Base-by-base conservation (phyloP, 2,329 filamentous ascomycete species). In the Alternaria alternata region DNA sequence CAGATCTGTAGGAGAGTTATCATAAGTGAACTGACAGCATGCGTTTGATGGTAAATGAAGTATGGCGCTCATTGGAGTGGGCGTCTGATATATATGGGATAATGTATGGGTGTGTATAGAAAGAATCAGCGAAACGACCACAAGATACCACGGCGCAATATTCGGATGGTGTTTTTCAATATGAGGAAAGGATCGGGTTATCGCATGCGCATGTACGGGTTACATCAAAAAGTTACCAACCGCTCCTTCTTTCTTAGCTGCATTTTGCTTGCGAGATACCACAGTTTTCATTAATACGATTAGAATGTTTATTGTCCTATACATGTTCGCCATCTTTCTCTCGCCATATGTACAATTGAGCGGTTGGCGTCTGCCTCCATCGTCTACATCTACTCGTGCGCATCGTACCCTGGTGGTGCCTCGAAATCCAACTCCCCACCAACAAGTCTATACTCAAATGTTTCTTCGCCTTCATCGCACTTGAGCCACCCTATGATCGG, bases 1-100 rank as follows among this genome's bases (percentile, higher is more conserved):
- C 74, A 18, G 76, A 78, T 68, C 69, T 69, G 7, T 76, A 63
- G 18, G 18, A 32, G 8, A 11, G 9, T 26, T 16, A 7, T n/a
- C 12, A 43, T 7, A 7, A 5, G 7, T 38, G 20, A 48, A 28
- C 9, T 16, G 14, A 26, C 16, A 43, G 16, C 28, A n/a, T 20
- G 22, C 22, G 14, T 44, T 24, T 5, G 18, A 51, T 18, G 41
- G 24, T 22, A 36, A 26, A 38, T 12, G 43, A 36, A 14, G 22
- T 18, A 24, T 42, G 46, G 20, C 34, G 14, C 46, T 49, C 46
- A 5, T 22, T 2, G 5, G 5, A 1, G 5, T 12, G 46, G 38
- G 20, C n/a, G 46, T 36, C 20, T 36, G 30, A 24, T 49, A 36
- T 38, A 16, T 30, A 42, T 32, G 36, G 26, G 24, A 14, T 32